These are phyloP conservation scores for Linum trigynum DNA, from an alignment of 345 rosid species.

Conservation along the genomic window DNA sequence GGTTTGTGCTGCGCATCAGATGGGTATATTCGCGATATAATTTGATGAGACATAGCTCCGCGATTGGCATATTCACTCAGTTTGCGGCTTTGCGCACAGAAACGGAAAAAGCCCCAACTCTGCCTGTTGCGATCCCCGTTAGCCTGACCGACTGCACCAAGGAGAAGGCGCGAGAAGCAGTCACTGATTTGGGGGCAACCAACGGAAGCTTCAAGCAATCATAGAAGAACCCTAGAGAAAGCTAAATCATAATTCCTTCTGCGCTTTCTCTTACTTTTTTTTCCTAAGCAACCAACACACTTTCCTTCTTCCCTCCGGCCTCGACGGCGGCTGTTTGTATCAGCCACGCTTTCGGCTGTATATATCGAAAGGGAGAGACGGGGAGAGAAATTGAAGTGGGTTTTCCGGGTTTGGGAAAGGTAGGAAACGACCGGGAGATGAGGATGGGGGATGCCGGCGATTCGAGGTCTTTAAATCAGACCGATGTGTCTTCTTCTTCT, in stretches of 20 bases:
- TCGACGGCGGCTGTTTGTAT: too few species aligned
- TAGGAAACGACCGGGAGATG: conserved; percentile 17
- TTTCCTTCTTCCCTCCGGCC: background rate
- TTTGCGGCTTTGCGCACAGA: background rate
- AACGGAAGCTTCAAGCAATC: background rate
- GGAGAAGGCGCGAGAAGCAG: too few species aligned
- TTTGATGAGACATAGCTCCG: background rate
- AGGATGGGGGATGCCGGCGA: conserved; percentile 11
- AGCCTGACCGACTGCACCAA: conserved; percentile 4
- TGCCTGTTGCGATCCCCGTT: conserved; percentile 13
- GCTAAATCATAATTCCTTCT: too few species aligned
- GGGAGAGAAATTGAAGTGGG: background rate
- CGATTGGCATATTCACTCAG: conserved; percentile 14
- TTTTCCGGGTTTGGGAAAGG: background rate
- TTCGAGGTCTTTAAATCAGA: conserved; percentile 14
- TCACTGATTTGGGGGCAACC: too few species aligned
- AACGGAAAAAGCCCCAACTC: conserved; percentile 3
- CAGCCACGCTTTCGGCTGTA: too few species aligned
- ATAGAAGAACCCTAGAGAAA: background rate
- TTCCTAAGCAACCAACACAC: background rate
- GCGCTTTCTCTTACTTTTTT: background rate
- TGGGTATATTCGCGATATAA: conserved; percentile 3
- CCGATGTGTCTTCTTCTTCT: conserved; percentile 17
- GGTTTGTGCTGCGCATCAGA: background rate
- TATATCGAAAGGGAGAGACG: too few species aligned